A percentile compares a stretch with the other conserved stretches of the same genome.
These are phyloP conservation scores for Backusella mclennaniae DNA, from an alignment of 192 early-diverging fungal species.

Conservation along the genomic window DNA sequence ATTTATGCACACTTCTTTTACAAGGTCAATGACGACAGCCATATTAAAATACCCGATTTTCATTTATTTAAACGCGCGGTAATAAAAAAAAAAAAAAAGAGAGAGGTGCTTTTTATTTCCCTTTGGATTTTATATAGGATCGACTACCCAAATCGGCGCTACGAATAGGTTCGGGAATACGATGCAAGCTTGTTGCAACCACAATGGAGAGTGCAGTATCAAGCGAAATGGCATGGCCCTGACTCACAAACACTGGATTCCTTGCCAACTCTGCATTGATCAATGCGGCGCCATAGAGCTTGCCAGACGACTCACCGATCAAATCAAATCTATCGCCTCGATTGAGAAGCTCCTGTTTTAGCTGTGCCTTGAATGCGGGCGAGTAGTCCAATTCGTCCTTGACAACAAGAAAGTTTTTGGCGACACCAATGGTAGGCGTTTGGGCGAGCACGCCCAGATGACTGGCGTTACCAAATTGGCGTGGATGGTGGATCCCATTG, in stretches of 20 bases:
- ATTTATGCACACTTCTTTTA: too few relatives aligned
- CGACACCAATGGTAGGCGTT: conserved; percentile 84
- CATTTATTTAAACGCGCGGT: background rate
- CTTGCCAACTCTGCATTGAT: conserved; percentile 42
- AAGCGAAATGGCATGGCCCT: conserved; percentile 76
- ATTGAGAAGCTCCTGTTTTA: conserved; percentile 32
- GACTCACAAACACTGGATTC: conserved; percentile 88
- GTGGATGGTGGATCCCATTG: conserved; percentile 86
- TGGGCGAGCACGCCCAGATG: conserved; percentile 73
- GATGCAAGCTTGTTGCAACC: conserved; percentile 52
- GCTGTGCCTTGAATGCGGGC: conserved; percentile 47
- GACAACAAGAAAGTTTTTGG: conserved; percentile 87
- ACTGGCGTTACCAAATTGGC: conserved; percentile 83
- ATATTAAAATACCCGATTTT: background rate
- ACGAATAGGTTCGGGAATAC: conserved; percentile 90
- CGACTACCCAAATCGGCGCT: conserved; percentile 73
- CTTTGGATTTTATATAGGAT: conserved; percentile 39
- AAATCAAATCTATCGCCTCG: conserved; percentile 46
- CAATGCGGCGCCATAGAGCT: conserved; percentile 49
- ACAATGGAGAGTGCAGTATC: conserved; percentile 71
- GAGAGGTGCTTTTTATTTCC: background rate
- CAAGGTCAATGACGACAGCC: background rate
- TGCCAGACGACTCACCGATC: conserved; percentile 40
- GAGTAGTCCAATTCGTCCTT: conserved; percentile 32
- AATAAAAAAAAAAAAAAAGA: background rate